Evolutionary conservation across 495 filamentous ascomycete genomes (phyloP).

Genomic region (Aspergillus bridgeri): DNA sequence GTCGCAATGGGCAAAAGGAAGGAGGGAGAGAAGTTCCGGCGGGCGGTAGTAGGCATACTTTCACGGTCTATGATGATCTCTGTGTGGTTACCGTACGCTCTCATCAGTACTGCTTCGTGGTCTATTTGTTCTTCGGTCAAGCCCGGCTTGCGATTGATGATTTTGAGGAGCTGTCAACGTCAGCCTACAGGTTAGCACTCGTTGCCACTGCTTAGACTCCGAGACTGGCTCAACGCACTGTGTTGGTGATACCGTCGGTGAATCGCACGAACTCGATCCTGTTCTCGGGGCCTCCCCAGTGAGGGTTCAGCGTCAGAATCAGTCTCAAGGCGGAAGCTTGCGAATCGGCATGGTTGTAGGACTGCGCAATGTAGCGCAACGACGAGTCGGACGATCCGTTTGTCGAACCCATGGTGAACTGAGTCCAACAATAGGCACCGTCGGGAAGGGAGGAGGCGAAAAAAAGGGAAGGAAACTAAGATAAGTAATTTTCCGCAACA

Average conservation of each 20-base stretch:
- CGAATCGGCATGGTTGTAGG: slow-evolving; percentile 72
- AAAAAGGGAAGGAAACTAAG: background rate
- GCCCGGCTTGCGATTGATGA: slow-evolving; percentile 75
- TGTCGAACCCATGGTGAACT: slow-evolving; percentile 30
- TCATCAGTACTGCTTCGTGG: slow-evolving; percentile 80
- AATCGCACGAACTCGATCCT: slow-evolving; percentile 87
- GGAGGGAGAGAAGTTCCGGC: slow-evolving; percentile 10
- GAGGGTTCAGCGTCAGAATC: slow-evolving; percentile 73
- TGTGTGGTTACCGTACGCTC: slow-evolving; percentile 92
- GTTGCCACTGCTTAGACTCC: slow-evolving; percentile 3
- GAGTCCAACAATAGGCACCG: background rate
- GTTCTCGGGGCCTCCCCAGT: slow-evolving; percentile 73
- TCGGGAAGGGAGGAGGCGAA: background rate
- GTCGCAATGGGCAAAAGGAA: slow-evolving; percentile 33
- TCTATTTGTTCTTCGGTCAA: slow-evolving; percentile 75
- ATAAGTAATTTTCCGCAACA: background rate
- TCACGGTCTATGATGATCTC: slow-evolving; percentile 95
- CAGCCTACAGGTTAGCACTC: slow-evolving; percentile 15
- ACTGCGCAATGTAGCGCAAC: slow-evolving; percentile 62
- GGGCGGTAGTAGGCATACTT: slow-evolving; percentile 53
- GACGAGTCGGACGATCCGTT: slow-evolving; percentile 18
- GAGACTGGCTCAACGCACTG: slow-evolving; percentile 48
- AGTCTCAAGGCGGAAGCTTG: slow-evolving; percentile 73
- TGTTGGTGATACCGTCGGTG: slow-evolving; percentile 98
- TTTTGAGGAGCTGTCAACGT: slow-evolving; percentile 68